Percentiles rank a stretch among this genome's conserved stretches.
These are phyloP conservation scores for Priceomyces fermenticarens DNA, from an alignment of 805 yeast species.

Conservation along the genomic window DNA sequence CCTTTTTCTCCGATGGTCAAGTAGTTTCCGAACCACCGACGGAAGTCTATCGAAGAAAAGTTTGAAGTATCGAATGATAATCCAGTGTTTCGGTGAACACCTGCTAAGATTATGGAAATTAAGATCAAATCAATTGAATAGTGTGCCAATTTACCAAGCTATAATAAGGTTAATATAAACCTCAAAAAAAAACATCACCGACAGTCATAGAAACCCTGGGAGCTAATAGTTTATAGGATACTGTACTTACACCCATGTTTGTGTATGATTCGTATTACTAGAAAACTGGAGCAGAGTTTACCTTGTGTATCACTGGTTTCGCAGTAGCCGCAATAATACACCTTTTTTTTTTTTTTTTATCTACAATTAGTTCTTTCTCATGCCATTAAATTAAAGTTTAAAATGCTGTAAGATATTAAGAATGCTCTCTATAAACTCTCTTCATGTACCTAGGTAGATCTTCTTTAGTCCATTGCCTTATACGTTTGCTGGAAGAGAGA, in stretches of 20 bases:
- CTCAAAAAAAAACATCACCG: no score
- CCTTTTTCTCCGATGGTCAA: conserved; percentile 60
- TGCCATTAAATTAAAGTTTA: background rate
- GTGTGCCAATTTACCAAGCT: conserved; percentile 68
- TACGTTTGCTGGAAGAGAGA: conserved; percentile 48
- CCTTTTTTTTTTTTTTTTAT: no score
- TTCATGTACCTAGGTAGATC: conserved; percentile 49
- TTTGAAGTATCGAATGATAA: conserved; percentile 50
- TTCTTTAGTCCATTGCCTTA: conserved; percentile 57
- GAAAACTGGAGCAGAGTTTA: no score
- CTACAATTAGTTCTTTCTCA: no score
- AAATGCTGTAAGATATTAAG: background rate
- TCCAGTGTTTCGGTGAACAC: conserved; percentile 82
- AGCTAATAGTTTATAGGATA: no score
- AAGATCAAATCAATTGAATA: conserved; percentile 74
- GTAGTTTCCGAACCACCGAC: conserved; percentile 50
- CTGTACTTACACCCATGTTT: no score
- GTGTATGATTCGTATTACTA: no score
- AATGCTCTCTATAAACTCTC: conserved; percentile 17
- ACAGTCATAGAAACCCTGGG: no score
- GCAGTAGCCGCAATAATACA: no score
- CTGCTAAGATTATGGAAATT: conserved; percentile 79
- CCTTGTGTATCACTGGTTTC: no score
- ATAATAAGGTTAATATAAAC: background rate
- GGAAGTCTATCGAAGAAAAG: conserved; percentile 46